These are phyloP conservation scores for Bonnemaisonia californica DNA, from an alignment of 31 red algal species.

Conservation along the genomic window DNA sequence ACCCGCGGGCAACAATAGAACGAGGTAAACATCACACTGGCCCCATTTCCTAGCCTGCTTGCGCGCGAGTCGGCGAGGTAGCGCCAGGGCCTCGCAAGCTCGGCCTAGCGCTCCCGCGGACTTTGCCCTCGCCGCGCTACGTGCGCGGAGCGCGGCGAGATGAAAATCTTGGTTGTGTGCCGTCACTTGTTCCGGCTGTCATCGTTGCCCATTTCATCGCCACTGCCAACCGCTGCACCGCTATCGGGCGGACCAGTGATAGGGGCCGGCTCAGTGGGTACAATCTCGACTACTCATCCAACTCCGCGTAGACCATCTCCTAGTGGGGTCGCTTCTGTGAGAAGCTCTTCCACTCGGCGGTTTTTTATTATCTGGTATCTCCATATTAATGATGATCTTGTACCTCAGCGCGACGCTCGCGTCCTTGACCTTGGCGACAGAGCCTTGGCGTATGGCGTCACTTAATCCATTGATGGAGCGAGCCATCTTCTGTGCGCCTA, in stretches of 20 bases:
- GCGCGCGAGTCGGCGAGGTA: too few relatives aligned
- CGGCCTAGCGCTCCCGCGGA: too few relatives aligned
- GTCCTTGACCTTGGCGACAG: constrained; percentile 8
- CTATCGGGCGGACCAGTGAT: background rate
- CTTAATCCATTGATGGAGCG: constrained; percentile 11
- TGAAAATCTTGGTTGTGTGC: too few relatives aligned
- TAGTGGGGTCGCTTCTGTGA: constrained; percentile 10
- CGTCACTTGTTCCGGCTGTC: constrained; percentile 7
- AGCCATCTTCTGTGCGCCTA: background rate
- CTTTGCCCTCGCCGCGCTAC: too few relatives aligned
- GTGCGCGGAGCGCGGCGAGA: too few relatives aligned
- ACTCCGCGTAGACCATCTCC: constrained; percentile 14
- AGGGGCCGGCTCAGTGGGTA: constrained; percentile 6
- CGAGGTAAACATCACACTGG: constrained; percentile 14
- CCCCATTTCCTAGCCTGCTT: too few relatives aligned
- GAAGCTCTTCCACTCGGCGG: constrained; percentile 24
- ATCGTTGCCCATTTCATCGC: background rate
- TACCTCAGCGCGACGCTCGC: constrained; percentile 15
- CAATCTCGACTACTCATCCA: background rate
- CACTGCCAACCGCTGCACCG: constrained; percentile 7
- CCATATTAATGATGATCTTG: constrained; percentile 20
- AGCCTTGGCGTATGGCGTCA: background rate
- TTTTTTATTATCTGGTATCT: constrained; percentile 16
- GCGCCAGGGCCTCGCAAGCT: too few relatives aligned
- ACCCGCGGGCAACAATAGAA: constrained; percentile 14